These are phyloP conservation scores for Beverwykella pulmonaria DNA, from an alignment of 495 filamentous ascomycete species.

Conservation along the genomic window DNA sequence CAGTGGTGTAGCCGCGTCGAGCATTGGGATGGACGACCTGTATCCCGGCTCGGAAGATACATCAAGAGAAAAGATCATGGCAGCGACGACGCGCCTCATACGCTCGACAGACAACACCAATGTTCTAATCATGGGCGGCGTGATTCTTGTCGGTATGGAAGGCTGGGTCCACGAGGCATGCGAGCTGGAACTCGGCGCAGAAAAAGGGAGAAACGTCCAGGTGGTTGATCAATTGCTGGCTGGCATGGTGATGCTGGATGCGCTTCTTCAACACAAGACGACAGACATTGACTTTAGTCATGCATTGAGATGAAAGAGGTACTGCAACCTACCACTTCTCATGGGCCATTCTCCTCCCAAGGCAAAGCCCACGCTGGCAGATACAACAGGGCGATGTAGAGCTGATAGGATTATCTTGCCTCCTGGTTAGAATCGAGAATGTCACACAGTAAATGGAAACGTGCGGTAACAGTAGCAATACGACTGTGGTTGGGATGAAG, in stretches of 20 bases:
- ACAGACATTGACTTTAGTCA: neutral
- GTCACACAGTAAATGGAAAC: no score
- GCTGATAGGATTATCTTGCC: no score
- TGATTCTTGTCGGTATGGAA: neutral
- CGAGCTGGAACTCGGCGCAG: neutral
- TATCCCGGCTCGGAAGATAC: neutral
- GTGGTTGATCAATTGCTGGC: neutral
- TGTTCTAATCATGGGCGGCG: neutral
- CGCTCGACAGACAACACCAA: neutral
- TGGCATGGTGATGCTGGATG: neutral
- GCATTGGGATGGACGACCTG: slow-evolving; percentile 1
- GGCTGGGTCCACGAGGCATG: neutral
- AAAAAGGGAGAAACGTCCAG: neutral
- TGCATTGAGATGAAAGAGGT: slow-evolving; percentile 1
- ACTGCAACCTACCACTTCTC: no score
- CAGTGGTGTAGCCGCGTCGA: neutral
- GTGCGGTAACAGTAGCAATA: no score
- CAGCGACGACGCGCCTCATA: neutral
- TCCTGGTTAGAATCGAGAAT: no score
- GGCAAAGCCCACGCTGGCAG: no score
- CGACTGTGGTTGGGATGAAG: no score
- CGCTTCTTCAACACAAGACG: neutral
- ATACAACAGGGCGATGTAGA: no score
- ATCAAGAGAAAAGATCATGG: neutral
- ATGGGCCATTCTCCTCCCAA: no score